Evolutionary conservation across 2,329 filamentous ascomycete genomes (phyloP).

Genomic region (Blastomyces silverae): DNA sequence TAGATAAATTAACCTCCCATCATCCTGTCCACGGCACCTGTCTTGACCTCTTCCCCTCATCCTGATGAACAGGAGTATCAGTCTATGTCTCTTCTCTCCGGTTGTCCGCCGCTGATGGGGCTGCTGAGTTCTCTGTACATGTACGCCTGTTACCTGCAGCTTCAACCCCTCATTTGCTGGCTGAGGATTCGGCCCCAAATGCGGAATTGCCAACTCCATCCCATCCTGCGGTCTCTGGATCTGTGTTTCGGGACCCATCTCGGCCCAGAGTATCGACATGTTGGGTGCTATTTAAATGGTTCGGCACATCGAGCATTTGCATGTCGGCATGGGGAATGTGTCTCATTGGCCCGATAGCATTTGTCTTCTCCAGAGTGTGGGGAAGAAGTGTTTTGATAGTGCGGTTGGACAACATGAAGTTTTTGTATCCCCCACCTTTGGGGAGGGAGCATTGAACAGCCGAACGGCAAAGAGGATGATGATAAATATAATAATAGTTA

Average conservation of each 20-base stretch:
- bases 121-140: neutral
- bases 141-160: too few relatives aligned
- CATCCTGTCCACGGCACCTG: neutral
- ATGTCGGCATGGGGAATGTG: neutral
- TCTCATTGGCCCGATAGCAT: neutral
- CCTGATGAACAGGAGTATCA: neutral
- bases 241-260: neutral
- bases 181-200: neutral
- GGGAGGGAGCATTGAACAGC: neutral
- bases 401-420: too few relatives aligned
- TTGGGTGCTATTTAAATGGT: neutral
- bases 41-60: neutral
- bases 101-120: neutral
- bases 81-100: neutral
- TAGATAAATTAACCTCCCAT: too few relatives aligned
- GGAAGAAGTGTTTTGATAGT: too few relatives aligned
- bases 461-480: neutral
- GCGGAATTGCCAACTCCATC: neutral
- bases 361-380: too few relatives aligned
- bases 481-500: neutral
- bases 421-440: neutral
- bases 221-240: neutral
- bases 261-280: neutral
- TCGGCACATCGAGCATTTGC: neutral
- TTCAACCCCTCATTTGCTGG: neutral